phyloP scores from a whole-genome alignment of 73 alveolate genomes.

The Paramecium primaurelia region DNA sequence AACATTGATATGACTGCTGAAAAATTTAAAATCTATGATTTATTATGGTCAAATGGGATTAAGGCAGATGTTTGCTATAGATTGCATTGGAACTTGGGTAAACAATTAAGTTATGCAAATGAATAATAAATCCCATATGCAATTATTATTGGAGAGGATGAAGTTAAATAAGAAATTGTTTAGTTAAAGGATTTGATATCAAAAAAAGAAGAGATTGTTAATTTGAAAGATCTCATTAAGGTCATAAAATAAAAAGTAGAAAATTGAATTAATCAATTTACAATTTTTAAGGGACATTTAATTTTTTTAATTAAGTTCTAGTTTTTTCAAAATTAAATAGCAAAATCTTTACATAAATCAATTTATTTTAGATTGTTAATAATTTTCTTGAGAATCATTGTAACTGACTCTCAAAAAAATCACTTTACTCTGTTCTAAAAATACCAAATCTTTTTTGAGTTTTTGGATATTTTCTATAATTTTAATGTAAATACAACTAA shows the following conservation, averaged over 20 bases:
- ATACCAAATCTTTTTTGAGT: too few relatives aligned
- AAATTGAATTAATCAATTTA: background rate
- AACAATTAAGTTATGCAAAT: conserved; percentile 12
- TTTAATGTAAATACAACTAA: too few relatives aligned
- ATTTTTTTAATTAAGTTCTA: too few relatives aligned
- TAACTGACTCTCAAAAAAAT: too few relatives aligned
- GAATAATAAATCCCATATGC: background rate
- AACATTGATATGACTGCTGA: conserved; percentile 2
- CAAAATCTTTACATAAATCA: too few relatives aligned
- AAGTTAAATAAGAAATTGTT: background rate
- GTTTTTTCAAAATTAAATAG: too few relatives aligned
- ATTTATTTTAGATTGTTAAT: too few relatives aligned
- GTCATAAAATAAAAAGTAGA: background rate
- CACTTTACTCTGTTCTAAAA: too few relatives aligned
- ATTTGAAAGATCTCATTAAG: background rate
- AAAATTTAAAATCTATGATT: background rate
- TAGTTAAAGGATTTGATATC: background rate
- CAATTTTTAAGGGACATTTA: background rate
- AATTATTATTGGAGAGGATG: conserved; percentile 33
- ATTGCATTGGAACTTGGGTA: conserved; percentile 18
- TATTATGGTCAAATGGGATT: background rate
- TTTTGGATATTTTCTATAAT: too few relatives aligned
- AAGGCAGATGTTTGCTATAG: background rate
- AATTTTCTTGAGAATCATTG: too few relatives aligned
- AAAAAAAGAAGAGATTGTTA: background rate